A percentile compares a stretch with the other conserved stretches of the same genome.
phyloP scores from a whole-genome alignment of 352 stramenopile species.

The Globisporangium takayamanum region DNA sequence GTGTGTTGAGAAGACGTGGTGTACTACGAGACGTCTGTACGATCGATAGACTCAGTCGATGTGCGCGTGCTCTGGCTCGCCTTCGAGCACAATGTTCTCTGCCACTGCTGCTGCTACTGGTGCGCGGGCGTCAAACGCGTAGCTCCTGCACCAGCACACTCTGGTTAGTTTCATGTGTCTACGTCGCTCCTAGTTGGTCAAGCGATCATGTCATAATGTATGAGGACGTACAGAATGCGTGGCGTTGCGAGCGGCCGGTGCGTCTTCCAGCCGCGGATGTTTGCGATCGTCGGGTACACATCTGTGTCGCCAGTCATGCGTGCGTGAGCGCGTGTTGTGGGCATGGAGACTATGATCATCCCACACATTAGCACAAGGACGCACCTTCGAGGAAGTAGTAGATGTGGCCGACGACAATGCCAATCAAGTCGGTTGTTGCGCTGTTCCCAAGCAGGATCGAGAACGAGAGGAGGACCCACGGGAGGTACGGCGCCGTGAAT shows the following conservation, averaged over 20 bases:
- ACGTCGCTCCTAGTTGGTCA: not conserved
- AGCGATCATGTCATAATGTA: no score
- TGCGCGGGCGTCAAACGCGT: slow-evolving; percentile 51
- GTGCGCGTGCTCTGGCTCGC: slow-evolving; percentile 34
- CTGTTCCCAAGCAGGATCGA: slow-evolving; percentile 94
- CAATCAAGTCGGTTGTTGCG: slow-evolving; percentile 96
- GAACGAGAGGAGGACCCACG: slow-evolving; percentile 97
- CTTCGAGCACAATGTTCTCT: slow-evolving; percentile 31
- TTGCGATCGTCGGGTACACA: slow-evolving; percentile 95
- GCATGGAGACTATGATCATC: not conserved
- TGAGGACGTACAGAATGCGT: slow-evolving; percentile 77
- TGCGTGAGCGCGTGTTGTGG: not conserved
- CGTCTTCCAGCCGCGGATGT: slow-evolving; percentile 93
- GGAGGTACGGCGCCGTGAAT: slow-evolving; percentile 97
- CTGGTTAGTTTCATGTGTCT: not conserved
- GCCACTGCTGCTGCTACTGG: slow-evolving; percentile 39
- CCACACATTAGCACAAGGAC: not conserved
- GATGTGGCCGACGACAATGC: slow-evolving; percentile 98
- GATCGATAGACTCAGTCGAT: slow-evolving; percentile 31
- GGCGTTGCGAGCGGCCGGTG: slow-evolving; percentile 90
- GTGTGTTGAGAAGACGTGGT: no score
- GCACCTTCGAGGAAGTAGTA: slow-evolving; percentile 98
- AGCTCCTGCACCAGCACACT: slow-evolving; percentile 27
- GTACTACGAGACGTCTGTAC: no score
- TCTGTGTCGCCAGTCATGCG: slow-evolving; percentile 41